A percentile compares a stretch with the other conserved stretches of the same genome.
Conservation (phyloP, 1,284 basidiomycete genomes). For the Trametes sp. region DNA sequence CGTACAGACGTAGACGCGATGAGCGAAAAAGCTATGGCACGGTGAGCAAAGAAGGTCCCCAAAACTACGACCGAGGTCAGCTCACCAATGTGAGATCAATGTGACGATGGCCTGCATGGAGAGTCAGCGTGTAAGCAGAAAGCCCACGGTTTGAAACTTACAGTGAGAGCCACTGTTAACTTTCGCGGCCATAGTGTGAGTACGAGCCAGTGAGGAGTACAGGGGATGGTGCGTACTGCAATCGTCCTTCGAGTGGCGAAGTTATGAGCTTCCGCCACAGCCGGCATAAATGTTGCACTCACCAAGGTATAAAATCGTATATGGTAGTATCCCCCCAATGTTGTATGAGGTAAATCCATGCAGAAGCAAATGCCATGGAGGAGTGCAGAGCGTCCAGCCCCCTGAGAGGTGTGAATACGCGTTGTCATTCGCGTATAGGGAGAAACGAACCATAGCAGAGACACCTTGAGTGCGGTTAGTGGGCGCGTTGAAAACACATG, state of each 20-base stretch:
- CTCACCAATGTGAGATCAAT: constrained; percentile 49
- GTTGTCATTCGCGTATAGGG: background rate
- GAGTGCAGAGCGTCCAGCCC: constrained; percentile 43
- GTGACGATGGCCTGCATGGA: constrained; percentile 34
- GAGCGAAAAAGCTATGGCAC: constrained; percentile 21
- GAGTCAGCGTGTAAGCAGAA: constrained; percentile 14
- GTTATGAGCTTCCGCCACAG: constrained; percentile 5
- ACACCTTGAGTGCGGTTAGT: constrained; percentile 21
- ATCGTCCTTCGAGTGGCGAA: constrained; percentile 20
- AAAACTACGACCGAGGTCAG: background rate
- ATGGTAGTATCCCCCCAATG: constrained; percentile 37
- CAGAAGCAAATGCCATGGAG: constrained; percentile 39
- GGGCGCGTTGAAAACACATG: no score
- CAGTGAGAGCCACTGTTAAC: constrained; percentile 34
- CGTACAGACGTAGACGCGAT: constrained; percentile 28
- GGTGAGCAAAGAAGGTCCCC: background rate
- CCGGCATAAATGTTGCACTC: background rate
- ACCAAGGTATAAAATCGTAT: constrained; percentile 41
- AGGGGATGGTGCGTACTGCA: constrained; percentile 30
- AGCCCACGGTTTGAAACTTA: no score
- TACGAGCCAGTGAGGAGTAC: background rate
- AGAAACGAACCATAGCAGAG: constrained; percentile 24
- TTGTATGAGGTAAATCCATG: constrained; percentile 45
- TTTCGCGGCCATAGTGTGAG: background rate
- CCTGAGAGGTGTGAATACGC: constrained; percentile 33